A percentile compares a stretch with the other conserved stretches of the same genome.
Evolutionary conservation across 2,329 filamentous ascomycete genomes (phyloP).

Genomic region (Grosmannia huntii): DNA sequence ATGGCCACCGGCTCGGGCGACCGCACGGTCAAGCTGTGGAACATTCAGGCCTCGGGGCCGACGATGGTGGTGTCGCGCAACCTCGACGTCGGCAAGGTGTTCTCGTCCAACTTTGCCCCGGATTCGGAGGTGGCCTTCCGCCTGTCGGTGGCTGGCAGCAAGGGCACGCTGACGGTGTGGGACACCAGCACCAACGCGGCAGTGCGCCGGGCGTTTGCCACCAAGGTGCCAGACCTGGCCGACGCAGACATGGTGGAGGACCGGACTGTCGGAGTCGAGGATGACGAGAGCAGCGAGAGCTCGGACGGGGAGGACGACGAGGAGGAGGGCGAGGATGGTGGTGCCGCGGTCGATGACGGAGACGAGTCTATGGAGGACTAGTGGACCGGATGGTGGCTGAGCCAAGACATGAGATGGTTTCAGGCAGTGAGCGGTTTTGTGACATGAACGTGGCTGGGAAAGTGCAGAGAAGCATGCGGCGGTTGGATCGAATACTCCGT

Average conservation of each 20-base stretch:
- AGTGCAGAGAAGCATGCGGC: background rate
- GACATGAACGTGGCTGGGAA: background rate
- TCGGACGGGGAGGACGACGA: slow-evolving; percentile 31
- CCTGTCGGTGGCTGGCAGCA: slow-evolving; percentile 85
- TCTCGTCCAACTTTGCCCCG: slow-evolving; percentile 80
- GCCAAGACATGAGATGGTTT: background rate
- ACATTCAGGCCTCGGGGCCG: slow-evolving; percentile 67
- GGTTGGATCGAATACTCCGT: background rate
- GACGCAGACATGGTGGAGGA: slow-evolving; percentile 56
- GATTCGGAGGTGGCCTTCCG: slow-evolving; percentile 86
- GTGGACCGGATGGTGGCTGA: background rate
- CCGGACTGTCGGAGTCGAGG: slow-evolving; percentile 60
- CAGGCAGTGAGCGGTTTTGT: background rate
- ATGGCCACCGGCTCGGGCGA: slow-evolving; percentile 89
- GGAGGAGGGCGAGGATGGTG: slow-evolving; percentile 14
- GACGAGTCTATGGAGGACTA: slow-evolving; percentile 43
- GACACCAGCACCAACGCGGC: slow-evolving; percentile 87
- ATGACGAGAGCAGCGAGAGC: slow-evolving; percentile 35
- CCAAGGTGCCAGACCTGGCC: slow-evolving; percentile 45
- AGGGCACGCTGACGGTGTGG: slow-evolving; percentile 87
- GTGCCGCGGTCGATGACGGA: slow-evolving; percentile 21
- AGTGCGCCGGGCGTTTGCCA: slow-evolving; percentile 74
- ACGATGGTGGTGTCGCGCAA: slow-evolving; percentile 86
- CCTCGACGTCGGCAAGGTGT: slow-evolving; percentile 87
- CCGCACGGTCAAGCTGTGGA: slow-evolving; percentile 95